phyloP scores from a whole-genome alignment of 148 eudicot genomes.

The Rhododendron henanense region DNA sequence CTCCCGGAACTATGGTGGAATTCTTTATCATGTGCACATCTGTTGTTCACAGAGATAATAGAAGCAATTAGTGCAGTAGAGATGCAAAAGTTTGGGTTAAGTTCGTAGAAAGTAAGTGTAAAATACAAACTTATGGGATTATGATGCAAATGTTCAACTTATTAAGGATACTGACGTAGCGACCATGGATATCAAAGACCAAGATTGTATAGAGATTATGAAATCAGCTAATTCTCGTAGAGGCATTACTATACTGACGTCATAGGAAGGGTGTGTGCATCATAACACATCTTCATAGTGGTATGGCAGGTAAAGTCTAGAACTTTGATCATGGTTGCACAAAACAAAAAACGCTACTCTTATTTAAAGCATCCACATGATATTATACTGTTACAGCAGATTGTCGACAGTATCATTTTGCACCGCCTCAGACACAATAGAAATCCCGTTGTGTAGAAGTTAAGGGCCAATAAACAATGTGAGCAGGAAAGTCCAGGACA shows the following conservation, averaged over 20 bases:
- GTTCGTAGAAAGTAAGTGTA: too few species aligned
- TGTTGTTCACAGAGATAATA: conserved; percentile 12
- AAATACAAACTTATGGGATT: background rate
- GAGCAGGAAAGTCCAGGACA: conserved; percentile 3
- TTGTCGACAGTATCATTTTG: background rate
- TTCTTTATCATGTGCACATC: conserved; percentile 5
- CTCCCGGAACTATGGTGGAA: background rate
- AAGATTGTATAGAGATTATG: background rate
- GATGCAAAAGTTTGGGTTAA: background rate
- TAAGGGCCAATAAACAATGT: background rate
- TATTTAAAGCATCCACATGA: background rate
- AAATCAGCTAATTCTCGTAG: background rate
- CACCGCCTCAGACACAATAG: background rate
- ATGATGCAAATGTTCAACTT: background rate
- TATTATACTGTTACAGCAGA: background rate
- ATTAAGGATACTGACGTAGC: background rate
- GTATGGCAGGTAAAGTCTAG: background rate
- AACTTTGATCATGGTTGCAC: background rate
- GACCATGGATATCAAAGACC: background rate
- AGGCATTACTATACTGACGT: background rate
- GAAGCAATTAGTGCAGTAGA: background rate
- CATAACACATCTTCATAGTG: background rate
- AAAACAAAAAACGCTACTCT: background rate
- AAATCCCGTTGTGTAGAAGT: background rate
- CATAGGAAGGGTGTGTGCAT: background rate